Conservation (phyloP, 2,329 filamentous ascomycete genomes). For the Talaromyces atroroseus region DNA sequence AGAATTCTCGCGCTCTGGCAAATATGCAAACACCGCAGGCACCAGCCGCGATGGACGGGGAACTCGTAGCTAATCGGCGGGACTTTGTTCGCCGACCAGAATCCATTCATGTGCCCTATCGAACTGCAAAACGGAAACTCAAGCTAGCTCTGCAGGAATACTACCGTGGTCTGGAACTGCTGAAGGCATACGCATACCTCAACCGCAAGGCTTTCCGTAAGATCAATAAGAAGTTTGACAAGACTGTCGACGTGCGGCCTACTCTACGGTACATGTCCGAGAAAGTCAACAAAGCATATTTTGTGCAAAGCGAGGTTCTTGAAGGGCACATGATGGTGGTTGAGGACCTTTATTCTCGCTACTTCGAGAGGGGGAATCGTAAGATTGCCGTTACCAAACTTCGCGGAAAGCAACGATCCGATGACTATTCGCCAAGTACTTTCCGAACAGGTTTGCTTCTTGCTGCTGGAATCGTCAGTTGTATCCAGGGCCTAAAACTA, state of each 20-base stretch:
- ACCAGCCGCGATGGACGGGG: conserved; percentile 26
- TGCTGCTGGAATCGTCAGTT: conserved; percentile 62
- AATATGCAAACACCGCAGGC: conserved; percentile 38
- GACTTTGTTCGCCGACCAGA: conserved; percentile 48
- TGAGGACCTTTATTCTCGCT: conserved; percentile 88
- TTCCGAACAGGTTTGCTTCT: conserved; percentile 62
- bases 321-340: conserved; percentile 74
- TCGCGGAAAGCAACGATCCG: conserved; percentile 60
- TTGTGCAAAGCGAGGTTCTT: conserved; percentile 80
- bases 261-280: conserved; percentile 80
- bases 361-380: conserved; percentile 89
- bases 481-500: conserved; percentile 60
- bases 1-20: conserved; percentile 49
- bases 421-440: conserved; percentile 54
- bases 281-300: conserved; percentile 84
- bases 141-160: conserved; percentile 89
- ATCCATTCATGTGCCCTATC: conserved; percentile 67
- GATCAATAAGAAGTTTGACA: conserved; percentile 98
- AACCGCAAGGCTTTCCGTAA: conserved; percentile 94
- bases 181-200: conserved; percentile 84
- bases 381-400: conserved; percentile 88
- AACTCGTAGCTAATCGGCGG: conserved; percentile 29
- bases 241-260: conserved; percentile 72
- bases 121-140: conserved; percentile 82
- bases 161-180: conserved; percentile 81